Base-by-base conservation (phyloP, 768 basidiomycete species). In the Fomitopsis serialis region DNA sequence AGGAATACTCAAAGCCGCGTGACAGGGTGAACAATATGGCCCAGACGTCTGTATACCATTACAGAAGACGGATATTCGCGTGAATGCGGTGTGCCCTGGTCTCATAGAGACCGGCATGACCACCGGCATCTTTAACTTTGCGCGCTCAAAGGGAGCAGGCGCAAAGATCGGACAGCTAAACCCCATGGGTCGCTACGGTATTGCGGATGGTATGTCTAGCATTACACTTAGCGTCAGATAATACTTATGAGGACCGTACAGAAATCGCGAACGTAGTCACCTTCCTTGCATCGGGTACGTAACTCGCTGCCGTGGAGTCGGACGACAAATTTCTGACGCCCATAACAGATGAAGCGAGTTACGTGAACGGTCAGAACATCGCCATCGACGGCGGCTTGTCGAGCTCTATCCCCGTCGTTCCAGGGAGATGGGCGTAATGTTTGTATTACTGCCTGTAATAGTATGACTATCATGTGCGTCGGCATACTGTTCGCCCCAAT, bases 91-190 rank as follows among this genome's bases (percentile, higher is more conserved):
- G 60, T 95, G 92, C 63, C 95, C 95, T 5, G 94, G 93, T 13
- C 71, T 97, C 53, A 92, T 97, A 63, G 89, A 96, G 73, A 98
- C 94, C 9, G 89, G 85, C 47, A 97, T 98, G 92, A 95, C 95
- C 2, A 72, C 69, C 46, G 64, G 59, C n/a, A 78, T 85, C 29
- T 98, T 98, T 62, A 81, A 88, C 24, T 78, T 78, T 46, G 94
- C 94, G 25, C 82, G 87, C 22, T 67, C 81, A 54, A 79, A 84
- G 23, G 94, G 94, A 9, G 87, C 75, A n/a, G 77, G 71, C 19
- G 71, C 72, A 48, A 92, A 87, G 71, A 78, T 98, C 48, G 94
- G 94, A 3, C 77, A 89, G 63, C 70, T 96, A 51, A 95, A 95
- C 65, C 85, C 94, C 10, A 65, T 91, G 54, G 85, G 89, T 19